Evolutionary conservation across 768 basidiomycete species (phyloP).

Genomic region (Multifurca ochricompacta): DNA sequence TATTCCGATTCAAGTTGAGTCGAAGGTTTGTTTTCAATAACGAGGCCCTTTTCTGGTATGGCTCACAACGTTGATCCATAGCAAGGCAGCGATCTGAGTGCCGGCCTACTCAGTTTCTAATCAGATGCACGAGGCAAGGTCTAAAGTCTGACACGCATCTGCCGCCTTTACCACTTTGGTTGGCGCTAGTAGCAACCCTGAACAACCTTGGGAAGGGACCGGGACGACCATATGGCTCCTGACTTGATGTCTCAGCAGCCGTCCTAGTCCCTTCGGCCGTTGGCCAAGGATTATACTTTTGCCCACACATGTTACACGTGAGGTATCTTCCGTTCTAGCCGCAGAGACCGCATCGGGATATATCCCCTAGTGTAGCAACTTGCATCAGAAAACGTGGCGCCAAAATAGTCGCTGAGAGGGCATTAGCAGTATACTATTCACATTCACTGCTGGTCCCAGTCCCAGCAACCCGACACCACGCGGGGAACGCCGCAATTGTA

Average conservation of each 20-base stretch:
- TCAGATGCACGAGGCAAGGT: constrained; percentile 9
- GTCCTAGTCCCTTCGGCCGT: background rate
- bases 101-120: constrained; percentile 1
- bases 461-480: background rate
- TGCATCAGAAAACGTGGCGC: constrained; percentile 9
- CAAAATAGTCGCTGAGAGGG: background rate
- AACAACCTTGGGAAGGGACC: background rate
- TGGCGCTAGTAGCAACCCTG: background rate
- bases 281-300: background rate
- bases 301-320: background rate
- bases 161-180: constrained; percentile 13
- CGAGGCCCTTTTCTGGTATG: constrained; percentile 9
- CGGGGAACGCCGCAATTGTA: background rate
- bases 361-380: constrained; percentile 6
- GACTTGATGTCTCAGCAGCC: background rate
- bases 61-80: background rate
- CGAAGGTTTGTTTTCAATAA: background rate
- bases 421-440: background rate
- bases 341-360: background rate
- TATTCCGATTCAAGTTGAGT: no score
- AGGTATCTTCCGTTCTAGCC: background rate
- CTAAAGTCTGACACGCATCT: constrained; percentile 9
- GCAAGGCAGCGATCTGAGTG: background rate
- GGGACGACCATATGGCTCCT: background rate
- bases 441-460: background rate